Evolutionary conservation across 345 rosid genomes (phyloP), one percentile per base, ranked within the genome.

Genomic region (Hirschfeldia incana): DNA sequence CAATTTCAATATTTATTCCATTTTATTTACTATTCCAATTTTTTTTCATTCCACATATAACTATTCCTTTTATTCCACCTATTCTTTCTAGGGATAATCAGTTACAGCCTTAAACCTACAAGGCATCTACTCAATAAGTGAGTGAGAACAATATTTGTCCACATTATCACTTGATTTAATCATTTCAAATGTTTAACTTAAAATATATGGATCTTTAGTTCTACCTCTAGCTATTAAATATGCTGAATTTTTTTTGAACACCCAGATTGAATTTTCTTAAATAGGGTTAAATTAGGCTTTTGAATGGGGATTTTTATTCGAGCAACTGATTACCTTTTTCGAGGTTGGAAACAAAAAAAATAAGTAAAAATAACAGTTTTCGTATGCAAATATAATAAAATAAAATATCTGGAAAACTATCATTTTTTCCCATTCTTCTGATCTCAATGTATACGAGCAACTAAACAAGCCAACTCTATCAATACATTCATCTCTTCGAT

Each of bases 281-380:
- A 37, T 37, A 37, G 44, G 44, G 44, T 42, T 42, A 42, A 10
- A 10, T 42, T 42, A 42, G 4, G 13, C 13, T 10, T 42, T 42
- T 4, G 13, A 42, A 42, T 51, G 3, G 57, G 17, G 17, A n/a
- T n/a, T 51, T 51, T n/a, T 51, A 6, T 58, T 66, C 30, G 51
- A 59, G 39, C 73, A 51, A 67, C 58, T 36, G 59, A 46, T 61
- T 16, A 68, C 70, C 70, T 49, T 79, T 79, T 29, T 79, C 74
- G 78, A 79, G 76, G 62, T 74, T 76, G 67, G 76, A 69, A 75
- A 68, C 70, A 51, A 33, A 79, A 2, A 61, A 74, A 46, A 44
- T 1, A 61, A 51, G 3, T 2, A 21, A 46, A 27, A 10, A 27
- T 11, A 63, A 61, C 37, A 26, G 26, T 11, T 79, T 44, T 73